Base-by-base conservation (phyloP, 352 stramenopile species). In the Phytophthora pluvialis region DNA sequence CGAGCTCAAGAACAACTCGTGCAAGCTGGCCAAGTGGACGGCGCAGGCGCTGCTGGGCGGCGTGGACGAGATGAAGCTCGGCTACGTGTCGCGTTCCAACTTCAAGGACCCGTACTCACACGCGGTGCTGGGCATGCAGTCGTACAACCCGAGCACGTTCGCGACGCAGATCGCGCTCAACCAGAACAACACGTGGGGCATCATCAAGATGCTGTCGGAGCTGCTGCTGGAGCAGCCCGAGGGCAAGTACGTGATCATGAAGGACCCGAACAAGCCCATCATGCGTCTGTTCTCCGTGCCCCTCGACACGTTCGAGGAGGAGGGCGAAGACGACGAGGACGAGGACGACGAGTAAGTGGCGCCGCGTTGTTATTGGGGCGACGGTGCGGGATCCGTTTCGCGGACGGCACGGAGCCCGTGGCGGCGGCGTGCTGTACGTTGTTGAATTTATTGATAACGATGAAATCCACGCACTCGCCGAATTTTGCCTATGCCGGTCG, bases 1-100 rank as follows among this genome's bases (percentile, higher is more conserved):
- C 55, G 98, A 99, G 80, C 83, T 99, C 47, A 99, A 99, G 91
- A 99, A 99, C 82, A 99, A 99, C 76, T 93, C 91, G 39, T 98
- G 88, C 85, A 99, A 99, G 78, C 74, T 99, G 45, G 97, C 96
- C 52, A 98, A 98, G 77, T 99, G 97, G 97, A 99, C 95, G 18
- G 97, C 97, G 15, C 95, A 99, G 80, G 95, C 95, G 15, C 78
- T 99, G 16, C 78, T 99, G 58, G 84, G 94, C 7, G 97, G 96
- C 51, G 93, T 98, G 26, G 95, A 99, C 72, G 89, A 98, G 75
- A 99, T 99, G 94, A 99, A 99, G 85, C 83, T 99, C 70, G 97
- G 97, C 44, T 99, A 98, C 64, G 97, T 99, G 18, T 97, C 92
- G 18, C 94, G 97, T 46, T 79, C 81, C 11, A 94, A 89, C 58